These are phyloP conservation scores for Penicillium psychrofluorescens DNA, from an alignment of 495 filamentous ascomycete genomes.

Conservation along the genomic window DNA sequence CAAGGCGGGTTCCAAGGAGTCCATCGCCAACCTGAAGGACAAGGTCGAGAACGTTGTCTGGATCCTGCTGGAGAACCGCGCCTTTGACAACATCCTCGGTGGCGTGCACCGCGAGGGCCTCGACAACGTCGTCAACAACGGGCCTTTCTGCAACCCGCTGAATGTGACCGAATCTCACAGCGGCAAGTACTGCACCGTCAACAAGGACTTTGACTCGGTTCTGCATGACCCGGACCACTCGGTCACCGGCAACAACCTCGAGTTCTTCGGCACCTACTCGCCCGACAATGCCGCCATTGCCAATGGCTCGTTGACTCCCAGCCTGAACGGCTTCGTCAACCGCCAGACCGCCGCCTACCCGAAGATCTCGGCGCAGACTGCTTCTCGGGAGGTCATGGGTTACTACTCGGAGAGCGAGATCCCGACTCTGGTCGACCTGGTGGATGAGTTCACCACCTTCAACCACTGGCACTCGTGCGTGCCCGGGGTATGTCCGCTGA, in stretches of 20 bases:
- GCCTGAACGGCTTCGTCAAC: slow-evolving; percentile 40
- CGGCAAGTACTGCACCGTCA: slow-evolving; percentile 29
- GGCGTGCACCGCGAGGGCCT: slow-evolving; percentile 28
- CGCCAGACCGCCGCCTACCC: slow-evolving; percentile 35
- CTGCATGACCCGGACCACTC: slow-evolving; percentile 44
- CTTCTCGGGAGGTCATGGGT: slow-evolving; percentile 39
- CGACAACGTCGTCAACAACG: slow-evolving; percentile 39
- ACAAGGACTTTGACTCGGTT: slow-evolving; percentile 36
- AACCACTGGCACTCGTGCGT: slow-evolving; percentile 45
- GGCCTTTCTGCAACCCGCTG: slow-evolving; percentile 36
- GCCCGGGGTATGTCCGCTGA: slow-evolving; percentile 31
- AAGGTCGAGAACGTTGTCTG: slow-evolving; percentile 43
- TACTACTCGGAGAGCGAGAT: slow-evolving; percentile 45
- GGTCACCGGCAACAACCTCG: slow-evolving; percentile 43
- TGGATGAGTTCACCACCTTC: slow-evolving; percentile 45
- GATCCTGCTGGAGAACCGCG: slow-evolving; percentile 40
- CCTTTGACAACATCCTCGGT: slow-evolving; percentile 40
- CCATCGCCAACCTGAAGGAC: slow-evolving; percentile 26
- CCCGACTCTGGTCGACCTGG: slow-evolving; percentile 36
- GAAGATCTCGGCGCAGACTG: slow-evolving; percentile 23
- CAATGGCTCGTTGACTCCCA: slow-evolving; percentile 20
- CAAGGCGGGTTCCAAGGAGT: not conserved
- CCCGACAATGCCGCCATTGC: slow-evolving; percentile 34
- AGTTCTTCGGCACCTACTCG: slow-evolving; percentile 39
- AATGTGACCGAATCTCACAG: slow-evolving; percentile 31